These are phyloP conservation scores for Daldinia sp. DNA, from an alignment of 2,329 filamentous ascomycete genomes.

Conservation along the genomic window DNA sequence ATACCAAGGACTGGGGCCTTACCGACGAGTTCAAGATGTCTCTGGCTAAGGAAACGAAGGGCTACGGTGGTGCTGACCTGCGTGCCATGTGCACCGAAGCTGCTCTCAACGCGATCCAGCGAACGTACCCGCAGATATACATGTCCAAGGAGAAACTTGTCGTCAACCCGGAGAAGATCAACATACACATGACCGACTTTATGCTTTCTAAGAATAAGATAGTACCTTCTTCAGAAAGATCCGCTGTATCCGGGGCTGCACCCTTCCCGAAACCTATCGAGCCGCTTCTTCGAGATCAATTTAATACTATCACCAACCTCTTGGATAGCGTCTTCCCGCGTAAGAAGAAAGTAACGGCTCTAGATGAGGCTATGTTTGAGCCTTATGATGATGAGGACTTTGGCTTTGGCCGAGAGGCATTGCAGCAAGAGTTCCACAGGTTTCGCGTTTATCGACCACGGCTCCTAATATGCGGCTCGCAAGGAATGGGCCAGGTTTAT, in stretches of 20 bases:
- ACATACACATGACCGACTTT: conserved; percentile 92
- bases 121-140: conserved; percentile 97
- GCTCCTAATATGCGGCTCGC: conserved; percentile 81
- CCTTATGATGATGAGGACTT: conserved; percentile 84
- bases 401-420: conserved; percentile 85
- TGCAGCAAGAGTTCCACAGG: conserved; percentile 83
- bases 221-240: conserved; percentile 92
- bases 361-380: conserved; percentile 94
- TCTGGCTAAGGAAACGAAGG: conserved; percentile 89
- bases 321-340: conserved; percentile 84
- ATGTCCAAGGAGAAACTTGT: conserved; percentile 88
- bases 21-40: conserved; percentile 82
- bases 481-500: conserved; percentile 95
- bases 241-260: conserved; percentile 84
- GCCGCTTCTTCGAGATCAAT: conserved; percentile 80
- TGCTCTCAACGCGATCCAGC: conserved; percentile 92
- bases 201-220: conserved; percentile 98
- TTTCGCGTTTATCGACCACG: conserved; percentile 90
- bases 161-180: conserved; percentile 86
- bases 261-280: conserved; percentile 84
- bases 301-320: conserved; percentile 75
- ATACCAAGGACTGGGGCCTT: conserved; percentile 94
- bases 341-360: conserved; percentile 85
- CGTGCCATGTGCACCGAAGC: conserved; percentile 96
- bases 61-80: conserved; percentile 95